A percentile compares a stretch with the other conserved stretches of the same genome.
phyloP scores from a whole-genome alignment of 768 basidiomycete genomes.

The Podaxis pistillaris region DNA sequence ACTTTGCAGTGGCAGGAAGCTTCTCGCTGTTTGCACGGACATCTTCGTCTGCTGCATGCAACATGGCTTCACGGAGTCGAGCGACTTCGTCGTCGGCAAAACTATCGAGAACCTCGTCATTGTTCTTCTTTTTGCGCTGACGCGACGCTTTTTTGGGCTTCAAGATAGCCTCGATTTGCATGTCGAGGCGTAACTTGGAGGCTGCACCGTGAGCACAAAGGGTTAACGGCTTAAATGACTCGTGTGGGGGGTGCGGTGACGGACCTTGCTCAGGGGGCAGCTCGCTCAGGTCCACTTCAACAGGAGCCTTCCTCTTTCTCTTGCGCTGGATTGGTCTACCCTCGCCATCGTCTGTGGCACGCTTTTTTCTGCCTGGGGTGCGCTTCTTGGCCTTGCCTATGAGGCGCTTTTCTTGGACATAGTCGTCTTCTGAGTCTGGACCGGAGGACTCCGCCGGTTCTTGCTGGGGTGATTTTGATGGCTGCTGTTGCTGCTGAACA shows the following conservation, averaged over 20 bases:
- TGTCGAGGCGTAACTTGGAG: slow-evolving; percentile 73
- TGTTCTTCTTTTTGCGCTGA: slow-evolving; percentile 70
- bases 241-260: slow-evolving; percentile 14
- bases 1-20: slow-evolving; percentile 80
- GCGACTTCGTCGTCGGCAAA: slow-evolving; percentile 91
- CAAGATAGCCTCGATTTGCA: slow-evolving; percentile 83
- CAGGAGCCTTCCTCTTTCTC: slow-evolving; percentile 59
- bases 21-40: slow-evolving; percentile 76
- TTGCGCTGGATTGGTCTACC: slow-evolving; percentile 36
- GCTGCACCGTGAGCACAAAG: slow-evolving; percentile 41
- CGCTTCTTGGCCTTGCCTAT: slow-evolving; percentile 33
- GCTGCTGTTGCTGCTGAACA: slow-evolving; percentile 30
- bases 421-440: slow-evolving; percentile 49
- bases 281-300: slow-evolving; percentile 65
- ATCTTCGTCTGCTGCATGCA: slow-evolving; percentile 82
- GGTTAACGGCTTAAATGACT: not conserved
- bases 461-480: slow-evolving; percentile 24
- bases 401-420: slow-evolving; percentile 37
- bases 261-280: slow-evolving; percentile 78
- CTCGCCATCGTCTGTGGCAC: slow-evolving; percentile 24
- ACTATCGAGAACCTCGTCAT: slow-evolving; percentile 80
- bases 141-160: slow-evolving; percentile 73
- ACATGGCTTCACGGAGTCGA: slow-evolving; percentile 86
- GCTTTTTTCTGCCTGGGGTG: slow-evolving; percentile 19
- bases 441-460: slow-evolving; percentile 42